Conservation (phyloP, 2,329 filamentous ascomycete genomes). For the Sarocladiaceae sp. region DNA sequence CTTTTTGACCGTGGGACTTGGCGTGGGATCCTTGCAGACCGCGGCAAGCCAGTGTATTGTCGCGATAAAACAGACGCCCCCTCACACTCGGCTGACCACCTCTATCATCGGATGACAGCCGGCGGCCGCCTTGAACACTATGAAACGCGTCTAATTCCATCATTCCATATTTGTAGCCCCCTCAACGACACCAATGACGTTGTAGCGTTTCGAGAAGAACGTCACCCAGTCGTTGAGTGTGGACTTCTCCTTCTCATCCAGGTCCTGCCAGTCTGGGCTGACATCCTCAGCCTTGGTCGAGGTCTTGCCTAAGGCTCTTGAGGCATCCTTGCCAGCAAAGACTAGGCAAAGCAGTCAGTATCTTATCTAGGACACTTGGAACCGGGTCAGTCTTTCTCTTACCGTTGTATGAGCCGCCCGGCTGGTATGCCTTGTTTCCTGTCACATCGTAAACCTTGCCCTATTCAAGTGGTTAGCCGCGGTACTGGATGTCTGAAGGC, state of each 20-base stretch:
- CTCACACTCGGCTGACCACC: neutral
- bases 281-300: constrained; percentile 85
- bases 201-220: constrained; percentile 97
- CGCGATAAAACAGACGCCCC: neutral
- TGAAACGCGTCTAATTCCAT: constrained; percentile 7
- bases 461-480: constrained; percentile 35
- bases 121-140: neutral
- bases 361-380: too few species aligned
- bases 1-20: neutral
- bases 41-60: neutral
- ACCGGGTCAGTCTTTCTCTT: too few species aligned
- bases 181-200: constrained; percentile 69
- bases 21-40: neutral
- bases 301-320: constrained; percentile 81
- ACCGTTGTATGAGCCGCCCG: constrained; percentile 84
- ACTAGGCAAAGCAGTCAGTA: constrained; percentile 49
- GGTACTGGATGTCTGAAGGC: neutral
- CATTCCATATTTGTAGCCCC: constrained; percentile 55
- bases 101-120: neutral
- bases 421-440: constrained; percentile 80
- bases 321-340: constrained; percentile 93
- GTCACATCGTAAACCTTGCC: constrained; percentile 93
- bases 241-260: constrained; percentile 80
- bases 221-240: constrained; percentile 89
- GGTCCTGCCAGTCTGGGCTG: constrained; percentile 73